Base-by-base conservation (phyloP, 2,329 filamentous ascomycete genomes). In the Zymoseptoria brevis region DNA sequence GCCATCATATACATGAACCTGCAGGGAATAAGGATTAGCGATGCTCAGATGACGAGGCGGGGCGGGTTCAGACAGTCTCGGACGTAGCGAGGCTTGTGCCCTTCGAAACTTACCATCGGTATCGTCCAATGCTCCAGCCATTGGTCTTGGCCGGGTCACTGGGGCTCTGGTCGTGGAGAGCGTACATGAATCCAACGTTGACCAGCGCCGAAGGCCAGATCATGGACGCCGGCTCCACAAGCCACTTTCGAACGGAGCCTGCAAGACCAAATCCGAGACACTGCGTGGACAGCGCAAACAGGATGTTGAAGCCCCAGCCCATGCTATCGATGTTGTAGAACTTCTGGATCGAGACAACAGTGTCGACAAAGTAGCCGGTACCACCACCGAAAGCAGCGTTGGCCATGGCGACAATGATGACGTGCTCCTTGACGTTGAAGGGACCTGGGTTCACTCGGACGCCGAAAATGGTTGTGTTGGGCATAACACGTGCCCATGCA, bases 141-240 rank as follows among this genome's bases (percentile, higher is more conserved):
- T 89, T 86, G 22, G 64, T 65, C 21, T 60, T 48, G 1, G 88
- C 88, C 26, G 84, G 62, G n/a, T 62, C 62, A 19, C 50, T 59
- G 1, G 55, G 52, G 67, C n/a, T 60, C 9, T 60, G 55, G 49
- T 66, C 67, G 35, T 95, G 90, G 54, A 96, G 79, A 0, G 90
- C 89, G 51, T 61, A 58, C 57, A 63, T 63, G 56, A 64, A 61
- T 3, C 29, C 61, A 91, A 93, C 69, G 88, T 87, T 1, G 89
- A 93, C 91, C 59, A 96, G 78, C 0, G 90, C 94, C n/a, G 87
- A 86, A 0, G 90, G 90, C 90, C 90, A 96, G 54, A 95, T 90
- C 90, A 95, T 95, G 59, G 89, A 88, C 63, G 88, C 89, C 0
- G 90, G 90, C 24, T 89, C 84, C 29, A 95, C 90, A 6, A 95